phyloP scores from a whole-genome alignment of 495 filamentous ascomycete species.

The Copromyces sp. region DNA sequence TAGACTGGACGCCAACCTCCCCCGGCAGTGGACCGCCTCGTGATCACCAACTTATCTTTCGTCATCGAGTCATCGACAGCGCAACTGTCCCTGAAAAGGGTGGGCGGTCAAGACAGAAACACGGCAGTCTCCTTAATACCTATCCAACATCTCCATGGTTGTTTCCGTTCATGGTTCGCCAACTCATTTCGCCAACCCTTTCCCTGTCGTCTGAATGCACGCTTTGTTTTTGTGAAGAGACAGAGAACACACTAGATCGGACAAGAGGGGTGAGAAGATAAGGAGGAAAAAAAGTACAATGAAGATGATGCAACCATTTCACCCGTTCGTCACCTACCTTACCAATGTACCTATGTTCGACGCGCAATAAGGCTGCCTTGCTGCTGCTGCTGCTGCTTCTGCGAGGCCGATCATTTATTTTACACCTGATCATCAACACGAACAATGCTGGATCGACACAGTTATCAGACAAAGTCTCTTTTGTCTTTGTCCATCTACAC shows the following conservation, averaged over 20 bases:
- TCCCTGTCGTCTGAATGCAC: not conserved
- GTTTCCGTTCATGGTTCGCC: not conserved
- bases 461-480: not conserved
- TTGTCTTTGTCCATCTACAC: not conserved
- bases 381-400: not conserved
- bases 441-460: not conserved
- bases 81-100: not conserved
- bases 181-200: not conserved
- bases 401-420: not conserved
- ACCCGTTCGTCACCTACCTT: not conserved
- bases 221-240: not conserved
- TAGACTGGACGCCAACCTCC: not conserved
- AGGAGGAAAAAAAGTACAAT: not conserved
- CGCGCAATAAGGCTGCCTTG: not conserved
- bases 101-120: not conserved
- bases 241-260: not conserved
- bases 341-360: not conserved
- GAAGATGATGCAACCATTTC: not conserved
- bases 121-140: not conserved
- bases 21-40: conserved; percentile 6
- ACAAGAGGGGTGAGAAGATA: not conserved
- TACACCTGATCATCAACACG: not conserved
- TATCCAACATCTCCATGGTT: not conserved
- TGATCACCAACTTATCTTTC: conserved; percentile 21
- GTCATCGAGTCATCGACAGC: conserved; percentile 15